Conservation (phyloP, 305 asterid species). For the Galium porrigens region DNA sequence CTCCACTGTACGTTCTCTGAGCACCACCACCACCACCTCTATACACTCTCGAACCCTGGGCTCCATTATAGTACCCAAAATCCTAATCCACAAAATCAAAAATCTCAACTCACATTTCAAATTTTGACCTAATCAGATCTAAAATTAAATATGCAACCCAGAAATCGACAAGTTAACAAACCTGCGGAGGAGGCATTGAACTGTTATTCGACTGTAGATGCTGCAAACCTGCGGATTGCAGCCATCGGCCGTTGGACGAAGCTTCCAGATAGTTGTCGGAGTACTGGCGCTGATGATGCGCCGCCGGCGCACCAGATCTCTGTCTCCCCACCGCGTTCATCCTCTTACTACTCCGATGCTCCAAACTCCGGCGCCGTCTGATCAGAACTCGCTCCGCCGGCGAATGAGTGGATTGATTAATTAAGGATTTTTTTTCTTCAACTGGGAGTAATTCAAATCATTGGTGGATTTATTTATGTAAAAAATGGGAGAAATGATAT, state of each 20-base stretch:
- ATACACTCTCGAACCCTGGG: constrained; percentile 54
- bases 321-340: constrained; percentile 89
- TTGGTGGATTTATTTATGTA: neutral
- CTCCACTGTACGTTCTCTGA: constrained; percentile 35
- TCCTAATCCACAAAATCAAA: constrained; percentile 30
- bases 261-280: constrained; percentile 66
- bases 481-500: constrained; percentile 2
- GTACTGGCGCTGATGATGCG: constrained; percentile 76
- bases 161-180: constrained; percentile 14
- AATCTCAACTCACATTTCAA: constrained; percentile 4
- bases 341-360: constrained; percentile 15
- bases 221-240: constrained; percentile 95
- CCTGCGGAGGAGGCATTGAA: constrained; percentile 56
- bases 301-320: constrained; percentile 70
- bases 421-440: neutral
- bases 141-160: constrained; percentile 8
- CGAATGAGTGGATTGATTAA: neutral
- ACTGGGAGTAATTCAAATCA: neutral
- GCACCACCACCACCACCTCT: constrained; percentile 21
- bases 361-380: constrained; percentile 8
- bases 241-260: constrained; percentile 79
- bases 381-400: constrained; percentile 10
- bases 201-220: constrained; percentile 65
- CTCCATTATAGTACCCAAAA: constrained; percentile 61
- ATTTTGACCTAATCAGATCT: constrained; percentile 31